phyloP scores from a whole-genome alignment of 1,284 basidiomycete genomes.

The Fomitopsis pinicola region DNA sequence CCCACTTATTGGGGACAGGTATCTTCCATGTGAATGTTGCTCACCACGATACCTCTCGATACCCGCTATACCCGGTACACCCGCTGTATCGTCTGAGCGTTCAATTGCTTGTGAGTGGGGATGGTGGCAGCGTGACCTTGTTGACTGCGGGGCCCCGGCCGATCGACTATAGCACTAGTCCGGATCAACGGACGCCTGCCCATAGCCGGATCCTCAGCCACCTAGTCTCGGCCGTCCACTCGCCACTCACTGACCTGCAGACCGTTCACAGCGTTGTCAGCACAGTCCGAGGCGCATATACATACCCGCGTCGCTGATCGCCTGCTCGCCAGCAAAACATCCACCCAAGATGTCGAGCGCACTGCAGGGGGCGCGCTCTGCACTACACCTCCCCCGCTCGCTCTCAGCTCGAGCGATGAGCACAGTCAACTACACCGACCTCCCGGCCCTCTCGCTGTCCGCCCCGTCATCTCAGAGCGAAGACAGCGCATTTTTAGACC shows the following conservation, averaged over 20 bases:
- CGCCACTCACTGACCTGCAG: background rate
- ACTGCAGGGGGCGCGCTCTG: background rate
- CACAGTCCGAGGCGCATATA: background rate
- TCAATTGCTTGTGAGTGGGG: too few species aligned
- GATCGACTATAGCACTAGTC: background rate
- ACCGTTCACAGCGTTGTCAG: background rate
- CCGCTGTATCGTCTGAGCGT: too few species aligned
- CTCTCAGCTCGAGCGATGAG: constrained; percentile 16
- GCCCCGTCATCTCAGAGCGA: constrained; percentile 67
- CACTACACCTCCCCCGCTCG: constrained; percentile 11
- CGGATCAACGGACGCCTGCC: background rate
- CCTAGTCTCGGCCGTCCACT: background rate
- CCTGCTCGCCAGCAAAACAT: background rate
- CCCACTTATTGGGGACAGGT: too few species aligned
- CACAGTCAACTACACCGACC: constrained; percentile 11
- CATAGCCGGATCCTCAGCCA: background rate
- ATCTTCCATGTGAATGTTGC: too few species aligned
- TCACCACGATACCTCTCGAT: too few species aligned
- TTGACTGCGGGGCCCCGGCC: background rate
- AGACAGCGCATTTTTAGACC: constrained; percentile 57
- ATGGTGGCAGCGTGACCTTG: background rate
- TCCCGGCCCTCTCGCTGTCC: constrained; percentile 47
- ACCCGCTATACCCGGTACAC: too few species aligned
- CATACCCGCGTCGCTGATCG: background rate
- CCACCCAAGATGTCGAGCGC: background rate